These are phyloP conservation scores for Oidium heveae DNA, from an alignment of 2,329 filamentous ascomycete genomes.

Conservation along the genomic window DNA sequence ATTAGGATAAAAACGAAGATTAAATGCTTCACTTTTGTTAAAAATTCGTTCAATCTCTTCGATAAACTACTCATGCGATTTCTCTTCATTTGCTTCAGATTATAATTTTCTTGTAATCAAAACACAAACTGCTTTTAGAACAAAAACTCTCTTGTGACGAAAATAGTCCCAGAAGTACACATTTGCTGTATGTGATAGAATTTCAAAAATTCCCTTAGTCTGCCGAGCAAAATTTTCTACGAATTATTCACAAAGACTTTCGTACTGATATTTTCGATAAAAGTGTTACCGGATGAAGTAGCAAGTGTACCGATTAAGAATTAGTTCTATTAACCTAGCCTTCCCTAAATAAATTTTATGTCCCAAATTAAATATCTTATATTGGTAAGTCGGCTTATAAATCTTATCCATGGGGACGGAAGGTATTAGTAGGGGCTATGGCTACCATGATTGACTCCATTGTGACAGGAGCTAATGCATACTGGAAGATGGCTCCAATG, in stretches of 20 bases:
- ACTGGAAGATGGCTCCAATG: too few relatives aligned
- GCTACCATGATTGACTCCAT: too few relatives aligned
- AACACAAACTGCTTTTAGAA: neutral
- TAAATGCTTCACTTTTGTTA: neutral
- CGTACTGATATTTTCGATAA: neutral
- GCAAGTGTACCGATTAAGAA: slow-evolving; percentile 1
- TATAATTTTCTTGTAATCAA: neutral
- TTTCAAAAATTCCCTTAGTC: neutral
- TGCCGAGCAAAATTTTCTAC: neutral
- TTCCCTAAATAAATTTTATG: neutral
- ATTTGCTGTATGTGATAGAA: neutral
- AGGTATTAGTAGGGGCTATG: too few relatives aligned
- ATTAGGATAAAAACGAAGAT: neutral
- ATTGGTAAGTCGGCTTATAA: neutral
- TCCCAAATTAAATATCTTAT: neutral
- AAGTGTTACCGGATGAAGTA: neutral
- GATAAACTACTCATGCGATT: neutral
- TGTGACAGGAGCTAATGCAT: too few relatives aligned
- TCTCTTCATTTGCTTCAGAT: neutral
- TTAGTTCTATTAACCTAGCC: slow-evolving; percentile 1
- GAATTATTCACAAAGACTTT: neutral
- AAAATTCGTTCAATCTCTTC: neutral
- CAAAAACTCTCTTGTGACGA: neutral
- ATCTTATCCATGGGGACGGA: neutral
- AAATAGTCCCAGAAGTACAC: neutral